Conservation (phyloP, 441 rosid genomes). For the Mallotus repandus region DNA sequence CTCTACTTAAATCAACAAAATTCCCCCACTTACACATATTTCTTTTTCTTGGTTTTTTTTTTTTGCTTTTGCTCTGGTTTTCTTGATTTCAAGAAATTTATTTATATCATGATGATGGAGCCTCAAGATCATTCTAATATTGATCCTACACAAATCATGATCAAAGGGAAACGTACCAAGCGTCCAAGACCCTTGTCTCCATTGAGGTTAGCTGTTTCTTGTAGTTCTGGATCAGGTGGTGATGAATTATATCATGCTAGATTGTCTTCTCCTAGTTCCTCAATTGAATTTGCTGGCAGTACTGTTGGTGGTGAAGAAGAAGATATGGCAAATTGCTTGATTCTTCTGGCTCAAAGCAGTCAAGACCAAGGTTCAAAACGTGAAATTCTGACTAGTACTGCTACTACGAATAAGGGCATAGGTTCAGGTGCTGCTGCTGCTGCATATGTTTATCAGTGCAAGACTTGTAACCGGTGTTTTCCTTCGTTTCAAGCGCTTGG, state of each 20-base stretch:
- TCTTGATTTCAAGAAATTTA: not conserved
- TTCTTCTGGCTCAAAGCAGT: constrained; percentile 74
- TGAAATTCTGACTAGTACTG: not conserved
- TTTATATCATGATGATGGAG: constrained; percentile 30
- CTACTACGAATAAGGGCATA: constrained; percentile 33
- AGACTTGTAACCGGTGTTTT: constrained; percentile 75
- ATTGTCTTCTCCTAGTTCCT: constrained; percentile 19
- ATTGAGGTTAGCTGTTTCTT: constrained; percentile 27
- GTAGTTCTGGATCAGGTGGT: constrained; percentile 29
- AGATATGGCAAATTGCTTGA: constrained; percentile 93
- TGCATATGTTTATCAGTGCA: constrained; percentile 67
- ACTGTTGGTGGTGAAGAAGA: constrained; percentile 49
- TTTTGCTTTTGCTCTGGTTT: not conserved
- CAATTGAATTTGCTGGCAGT: constrained; percentile 10
- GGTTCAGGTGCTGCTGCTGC: constrained; percentile 15
- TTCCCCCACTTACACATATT: not conserved
- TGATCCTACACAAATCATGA: not conserved
- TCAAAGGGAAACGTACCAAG: constrained; percentile 75
- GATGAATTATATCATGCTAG: no score
- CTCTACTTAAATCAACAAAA: constrained; percentile 16
- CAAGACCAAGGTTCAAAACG: constrained; percentile 1
- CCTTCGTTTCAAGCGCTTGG: constrained; percentile 97
- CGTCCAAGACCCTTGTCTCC: constrained; percentile 49
- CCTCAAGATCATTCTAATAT: constrained; percentile 24
- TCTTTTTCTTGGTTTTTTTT: not conserved